A percentile compares a stretch with the other conserved stretches of the same genome.
These are phyloP conservation scores for Cryptococcus sp. DNA, from an alignment of 1,284 basidiomycete species.

Conservation along the genomic window DNA sequence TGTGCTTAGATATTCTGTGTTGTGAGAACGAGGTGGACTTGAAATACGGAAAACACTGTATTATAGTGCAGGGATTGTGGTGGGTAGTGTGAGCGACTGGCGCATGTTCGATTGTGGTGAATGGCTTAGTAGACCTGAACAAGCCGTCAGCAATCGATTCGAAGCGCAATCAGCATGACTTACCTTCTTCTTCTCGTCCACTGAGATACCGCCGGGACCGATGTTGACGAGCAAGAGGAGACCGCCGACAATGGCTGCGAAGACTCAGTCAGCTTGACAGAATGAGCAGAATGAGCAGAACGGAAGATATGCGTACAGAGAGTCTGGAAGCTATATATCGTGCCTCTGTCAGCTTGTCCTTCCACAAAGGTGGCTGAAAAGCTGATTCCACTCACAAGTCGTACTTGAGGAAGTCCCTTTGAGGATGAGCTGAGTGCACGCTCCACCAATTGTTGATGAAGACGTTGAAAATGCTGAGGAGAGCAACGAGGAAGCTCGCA, in stretches of 20 bases:
- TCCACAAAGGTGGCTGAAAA: neutral
- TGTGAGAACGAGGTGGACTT: too few species aligned
- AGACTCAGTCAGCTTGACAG: slow-evolving; percentile 51
- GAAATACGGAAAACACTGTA: neutral
- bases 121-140: slow-evolving; percentile 20
- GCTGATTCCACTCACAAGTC: slow-evolving; percentile 40
- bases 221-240: slow-evolving; percentile 96
- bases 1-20: neutral
- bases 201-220: slow-evolving; percentile 94
- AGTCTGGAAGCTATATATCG: slow-evolving; percentile 74
- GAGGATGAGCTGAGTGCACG: slow-evolving; percentile 87
- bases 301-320: slow-evolving; percentile 63
- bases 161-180: neutral
- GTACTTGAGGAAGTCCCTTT: slow-evolving; percentile 95
- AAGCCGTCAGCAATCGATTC: too few species aligned
- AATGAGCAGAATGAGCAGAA: slow-evolving; percentile 4
- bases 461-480: slow-evolving; percentile 93
- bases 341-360: slow-evolving; percentile 63
- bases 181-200: slow-evolving; percentile 99
- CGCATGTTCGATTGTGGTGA: neutral
- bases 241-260: slow-evolving; percentile 85
- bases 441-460: slow-evolving; percentile 99
- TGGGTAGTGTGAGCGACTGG: neutral
- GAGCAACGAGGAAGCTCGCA: slow-evolving; percentile 91
- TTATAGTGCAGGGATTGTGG: too few species aligned